Percentiles rank a stretch among this genome's conserved stretches.
phyloP scores from a whole-genome alignment of 1,139 yeast genomes.

The Yamadazyma oceani region DNA sequence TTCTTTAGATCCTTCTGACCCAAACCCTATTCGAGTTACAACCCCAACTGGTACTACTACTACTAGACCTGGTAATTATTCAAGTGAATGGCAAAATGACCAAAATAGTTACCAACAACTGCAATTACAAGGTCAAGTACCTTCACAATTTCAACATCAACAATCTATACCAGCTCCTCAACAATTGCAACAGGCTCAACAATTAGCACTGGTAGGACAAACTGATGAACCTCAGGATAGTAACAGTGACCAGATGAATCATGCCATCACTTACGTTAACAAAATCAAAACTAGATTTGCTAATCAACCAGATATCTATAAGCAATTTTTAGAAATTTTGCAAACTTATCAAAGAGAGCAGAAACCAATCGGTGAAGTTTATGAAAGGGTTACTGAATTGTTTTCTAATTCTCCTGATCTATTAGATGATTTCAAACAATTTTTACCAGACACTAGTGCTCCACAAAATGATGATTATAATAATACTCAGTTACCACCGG shows the following conservation, averaged over 20 bases:
- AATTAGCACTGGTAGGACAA: slow-evolving; percentile 18
- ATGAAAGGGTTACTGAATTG: slow-evolving; percentile 84
- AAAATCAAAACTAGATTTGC: slow-evolving; percentile 93
- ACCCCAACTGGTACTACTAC: slow-evolving; percentile 92
- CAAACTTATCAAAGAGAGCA: slow-evolving; percentile 97
- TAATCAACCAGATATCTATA: slow-evolving; percentile 92
- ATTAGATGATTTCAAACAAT: slow-evolving; percentile 90
- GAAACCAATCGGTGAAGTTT: slow-evolving; percentile 91
- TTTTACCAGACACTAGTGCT: slow-evolving; percentile 81
- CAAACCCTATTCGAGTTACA: slow-evolving; percentile 89
- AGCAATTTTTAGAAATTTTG: slow-evolving; percentile 87
- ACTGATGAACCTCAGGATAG: slow-evolving; percentile 46
- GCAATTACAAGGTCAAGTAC: neutral
- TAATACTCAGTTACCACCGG: slow-evolving; percentile 78
- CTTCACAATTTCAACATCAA: slow-evolving; percentile 2
- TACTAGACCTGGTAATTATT: slow-evolving; percentile 50
- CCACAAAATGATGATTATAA: slow-evolving; percentile 22
- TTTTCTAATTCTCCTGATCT: slow-evolving; percentile 94
- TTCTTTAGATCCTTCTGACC: slow-evolving; percentile 84
- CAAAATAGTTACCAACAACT: slow-evolving; percentile 8
- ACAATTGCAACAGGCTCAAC: slow-evolving; percentile 17
- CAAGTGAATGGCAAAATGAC: slow-evolving; percentile 23
- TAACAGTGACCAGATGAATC: slow-evolving; percentile 88
- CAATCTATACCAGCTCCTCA: slow-evolving; percentile 7
- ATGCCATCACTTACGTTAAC: slow-evolving; percentile 94